Percentiles rank a stretch among this genome's conserved stretches.
These are phyloP conservation scores for Cercospora sp. DNA, from an alignment of 2,329 filamentous ascomycete species.

Conservation along the genomic window DNA sequence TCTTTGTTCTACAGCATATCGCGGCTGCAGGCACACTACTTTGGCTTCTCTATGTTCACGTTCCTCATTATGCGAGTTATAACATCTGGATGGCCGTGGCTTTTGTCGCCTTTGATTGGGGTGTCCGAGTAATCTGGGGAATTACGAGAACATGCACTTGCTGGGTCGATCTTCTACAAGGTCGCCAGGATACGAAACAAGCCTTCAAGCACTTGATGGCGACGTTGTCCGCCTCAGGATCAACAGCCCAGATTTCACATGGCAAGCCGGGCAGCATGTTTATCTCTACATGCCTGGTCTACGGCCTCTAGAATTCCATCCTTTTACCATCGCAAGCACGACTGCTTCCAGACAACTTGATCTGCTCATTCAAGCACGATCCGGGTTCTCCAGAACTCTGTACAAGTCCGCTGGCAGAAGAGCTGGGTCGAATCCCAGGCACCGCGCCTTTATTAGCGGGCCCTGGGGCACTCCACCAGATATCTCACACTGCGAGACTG, in stretches of 20 bases:
- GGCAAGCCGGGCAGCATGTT: slow-evolving; percentile 64
- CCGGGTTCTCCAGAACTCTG: slow-evolving; percentile 35
- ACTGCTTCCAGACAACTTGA: slow-evolving; percentile 44
- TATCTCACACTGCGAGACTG: slow-evolving; percentile 61
- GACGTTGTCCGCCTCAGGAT: slow-evolving; percentile 61
- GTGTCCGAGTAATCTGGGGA: slow-evolving; percentile 31
- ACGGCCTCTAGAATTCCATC: slow-evolving; percentile 62
- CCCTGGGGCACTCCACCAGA: slow-evolving; percentile 37
- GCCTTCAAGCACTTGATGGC: slow-evolving; percentile 47
- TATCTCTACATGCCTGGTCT: slow-evolving; percentile 59
- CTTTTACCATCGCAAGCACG: slow-evolving; percentile 58
- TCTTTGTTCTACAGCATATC: slow-evolving; percentile 58
- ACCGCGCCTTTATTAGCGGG: slow-evolving; percentile 33
- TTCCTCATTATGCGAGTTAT: slow-evolving; percentile 40
- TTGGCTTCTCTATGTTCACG: slow-evolving; percentile 54
- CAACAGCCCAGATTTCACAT: slow-evolving; percentile 55
- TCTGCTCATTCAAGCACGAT: slow-evolving; percentile 36
- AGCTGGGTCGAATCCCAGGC: neutral
- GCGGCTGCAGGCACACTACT: slow-evolving; percentile 53
- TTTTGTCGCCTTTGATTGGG: slow-evolving; percentile 38
- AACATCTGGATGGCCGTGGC: slow-evolving; percentile 36
- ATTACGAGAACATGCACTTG: slow-evolving; percentile 33
- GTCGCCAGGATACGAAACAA: slow-evolving; percentile 31
- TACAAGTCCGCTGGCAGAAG: slow-evolving; percentile 29
- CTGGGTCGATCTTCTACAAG: slow-evolving; percentile 10